Evolutionary conservation across 495 filamentous ascomycete species (phyloP).

Genomic region (Stereocaulon alpinum): DNA sequence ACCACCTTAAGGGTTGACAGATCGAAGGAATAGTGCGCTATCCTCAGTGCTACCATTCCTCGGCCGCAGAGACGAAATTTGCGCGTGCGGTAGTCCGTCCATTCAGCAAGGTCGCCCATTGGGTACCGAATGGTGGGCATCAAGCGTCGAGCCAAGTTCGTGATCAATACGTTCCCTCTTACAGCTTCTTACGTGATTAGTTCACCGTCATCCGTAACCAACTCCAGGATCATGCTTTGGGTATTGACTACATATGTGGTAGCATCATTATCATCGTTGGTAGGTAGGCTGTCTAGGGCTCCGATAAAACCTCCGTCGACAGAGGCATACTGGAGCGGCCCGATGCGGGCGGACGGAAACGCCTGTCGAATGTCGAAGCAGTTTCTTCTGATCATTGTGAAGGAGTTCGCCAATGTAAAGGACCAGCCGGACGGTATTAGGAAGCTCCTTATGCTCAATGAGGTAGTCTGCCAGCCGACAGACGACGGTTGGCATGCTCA

Average conservation of each 20-base stretch:
- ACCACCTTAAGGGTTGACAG: not conserved
- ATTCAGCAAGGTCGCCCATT: constrained; percentile 2
- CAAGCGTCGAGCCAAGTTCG: not conserved
- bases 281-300: not conserved
- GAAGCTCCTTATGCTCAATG: not conserved
- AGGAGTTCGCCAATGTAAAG: constrained; percentile 2
- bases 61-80: not conserved
- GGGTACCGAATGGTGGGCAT: not conserved
- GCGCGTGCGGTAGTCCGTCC: not conserved
- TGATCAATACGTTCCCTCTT: not conserved
- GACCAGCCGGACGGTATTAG: not conserved
- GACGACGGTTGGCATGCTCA: not conserved
- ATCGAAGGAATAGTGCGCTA: not conserved
- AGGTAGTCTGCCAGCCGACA: constrained; percentile 9
- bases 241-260: not conserved
- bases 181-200: not conserved
- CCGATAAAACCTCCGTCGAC: not conserved
- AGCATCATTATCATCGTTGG: not conserved
- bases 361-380: not conserved
- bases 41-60: not conserved
- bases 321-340: not conserved
- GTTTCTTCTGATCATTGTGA: not conserved
- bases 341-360: not conserved
- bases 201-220: not conserved
- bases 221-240: not conserved